Conservation (phyloP, 331 rosid species). For the Erythrophleum ivorense region DNA sequence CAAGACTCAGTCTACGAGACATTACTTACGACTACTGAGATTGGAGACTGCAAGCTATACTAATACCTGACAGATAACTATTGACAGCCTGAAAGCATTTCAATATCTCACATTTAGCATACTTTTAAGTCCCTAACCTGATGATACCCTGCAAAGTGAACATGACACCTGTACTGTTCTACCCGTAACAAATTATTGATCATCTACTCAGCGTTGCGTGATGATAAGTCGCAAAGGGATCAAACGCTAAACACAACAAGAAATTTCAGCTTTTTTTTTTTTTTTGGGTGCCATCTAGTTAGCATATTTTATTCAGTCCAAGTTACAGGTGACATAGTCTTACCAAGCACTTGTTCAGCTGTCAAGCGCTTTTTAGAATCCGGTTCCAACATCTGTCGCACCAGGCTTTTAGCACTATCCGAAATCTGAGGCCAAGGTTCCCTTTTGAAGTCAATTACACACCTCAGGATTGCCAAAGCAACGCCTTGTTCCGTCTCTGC, state of each 20-base stretch:
- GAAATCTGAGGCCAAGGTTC: slow-evolving; percentile 99
- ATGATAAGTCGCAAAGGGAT: background rate
- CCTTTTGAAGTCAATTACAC: slow-evolving; percentile 88
- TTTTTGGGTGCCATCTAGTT: slow-evolving; percentile 7
- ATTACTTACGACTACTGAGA: background rate
- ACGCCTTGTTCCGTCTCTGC: slow-evolving; percentile 95
- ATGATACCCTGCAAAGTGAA: slow-evolving; percentile 10
- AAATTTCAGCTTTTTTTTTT: background rate
- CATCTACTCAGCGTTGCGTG: background rate
- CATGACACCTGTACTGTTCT: background rate
- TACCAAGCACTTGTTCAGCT: slow-evolving; percentile 95
- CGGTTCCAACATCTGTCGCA: slow-evolving; percentile 81
- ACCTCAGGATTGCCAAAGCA: slow-evolving; percentile 89
- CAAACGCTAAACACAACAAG: slow-evolving; percentile 6
- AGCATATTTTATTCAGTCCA: background rate
- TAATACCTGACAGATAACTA: background rate
- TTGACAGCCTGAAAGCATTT: slow-evolving; percentile 14
- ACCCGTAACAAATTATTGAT: background rate
- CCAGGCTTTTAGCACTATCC: slow-evolving; percentile 90
- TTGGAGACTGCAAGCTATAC: background rate
- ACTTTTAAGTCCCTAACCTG: slow-evolving; percentile 14
- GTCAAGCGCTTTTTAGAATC: slow-evolving; percentile 86
- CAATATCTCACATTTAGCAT: slow-evolving; percentile 14
- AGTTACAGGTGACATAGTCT: slow-evolving; percentile 39
- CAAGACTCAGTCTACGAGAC: slow-evolving; percentile 7